Percentiles rank a stretch among this genome's conserved stretches.
These are phyloP conservation scores for Sporothrix brasiliensis DNA, from an alignment of 2,329 filamentous ascomycete species.

Conservation along the genomic window DNA sequence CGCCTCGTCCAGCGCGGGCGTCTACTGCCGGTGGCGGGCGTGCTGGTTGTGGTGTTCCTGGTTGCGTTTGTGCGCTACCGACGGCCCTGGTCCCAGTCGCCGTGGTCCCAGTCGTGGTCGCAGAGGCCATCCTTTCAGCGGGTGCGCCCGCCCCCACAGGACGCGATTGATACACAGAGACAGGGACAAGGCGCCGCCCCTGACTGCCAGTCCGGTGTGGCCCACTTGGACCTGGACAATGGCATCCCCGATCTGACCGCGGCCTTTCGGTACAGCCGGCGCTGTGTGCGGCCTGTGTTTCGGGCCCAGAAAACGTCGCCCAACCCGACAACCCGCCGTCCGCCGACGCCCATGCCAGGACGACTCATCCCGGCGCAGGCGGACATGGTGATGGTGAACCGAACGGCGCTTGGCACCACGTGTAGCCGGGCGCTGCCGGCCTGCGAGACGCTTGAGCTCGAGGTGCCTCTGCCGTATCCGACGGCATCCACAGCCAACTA, in stretches of 20 bases:
- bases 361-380: neutral
- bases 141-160: neutral
- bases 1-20: constrained; percentile 26
- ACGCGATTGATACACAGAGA: too few species aligned
- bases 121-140: neutral
- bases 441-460: constrained; percentile 51
- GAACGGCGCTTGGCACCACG: neutral
- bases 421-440: constrained; percentile 31
- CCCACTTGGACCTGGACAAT: constrained; percentile 38
- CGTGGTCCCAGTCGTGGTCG: neutral
- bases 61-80: neutral
- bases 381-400: neutral
- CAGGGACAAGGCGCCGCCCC: too few species aligned
- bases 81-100: neutral
- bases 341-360: neutral
- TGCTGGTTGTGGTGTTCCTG: neutral
- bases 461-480: constrained; percentile 52
- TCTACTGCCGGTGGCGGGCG: constrained; percentile 19
- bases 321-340: neutral
- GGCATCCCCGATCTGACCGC: constrained; percentile 40
- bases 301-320: neutral
- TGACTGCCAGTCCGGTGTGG: constrained; percentile 33
- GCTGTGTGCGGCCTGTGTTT: constrained; percentile 40
- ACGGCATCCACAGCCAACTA: constrained; percentile 44
- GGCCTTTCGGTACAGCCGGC: constrained; percentile 50